Evolutionary conservation across 2,329 filamentous ascomycete species (phyloP), one percentile per base, ranked within the genome.

Genomic region (Trichoderma hamatum): DNA sequence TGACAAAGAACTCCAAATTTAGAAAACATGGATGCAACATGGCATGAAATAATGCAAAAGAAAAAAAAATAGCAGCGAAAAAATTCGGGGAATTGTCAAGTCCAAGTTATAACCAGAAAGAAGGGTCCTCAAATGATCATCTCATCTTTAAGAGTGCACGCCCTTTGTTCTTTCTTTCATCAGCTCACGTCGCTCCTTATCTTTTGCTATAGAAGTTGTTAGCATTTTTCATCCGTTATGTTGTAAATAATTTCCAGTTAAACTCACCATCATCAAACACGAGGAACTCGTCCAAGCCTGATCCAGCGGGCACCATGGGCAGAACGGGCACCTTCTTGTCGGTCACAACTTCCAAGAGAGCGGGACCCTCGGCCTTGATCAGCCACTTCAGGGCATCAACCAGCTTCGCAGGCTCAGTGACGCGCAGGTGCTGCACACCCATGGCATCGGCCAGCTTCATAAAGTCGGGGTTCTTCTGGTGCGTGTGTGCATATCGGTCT

Each of bases 381-480:
- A 98, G 86, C 93, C 96, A 97, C 81, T 91, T 89, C 72, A 99
- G 84, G 75, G 88, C 89, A 58, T 91, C 91, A 69, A 90, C 86
- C 6, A 96, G 86, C 70, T 97, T 94, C 4, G 89, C 89, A 0
- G 93, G 90, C 79, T 92, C 92, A 67, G 85, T 82, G 70, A 91
- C 89, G 71, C 91, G 86, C 67, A 91, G 85, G 69, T 90, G 89
- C 79, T 94, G 90, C 16, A 98, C 87, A 71, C 90, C 89, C 95
- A 98, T 98, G 26, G 95, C 90, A 72, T 97, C 92, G 39, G 93
- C 89, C 58, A 98, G 85, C 84, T 96, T 97, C 78, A 96, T 90
- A 78, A 98, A 98, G 79, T 97, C 90, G n/a, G 95, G 94, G 81
- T 98, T 98, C 78, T 88, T 86, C 83, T 97, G 94, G 80, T 98